phyloP scores from a whole-genome alignment of 2,329 filamentous ascomycete genomes.

The Pezizomycotina sp. region DNA sequence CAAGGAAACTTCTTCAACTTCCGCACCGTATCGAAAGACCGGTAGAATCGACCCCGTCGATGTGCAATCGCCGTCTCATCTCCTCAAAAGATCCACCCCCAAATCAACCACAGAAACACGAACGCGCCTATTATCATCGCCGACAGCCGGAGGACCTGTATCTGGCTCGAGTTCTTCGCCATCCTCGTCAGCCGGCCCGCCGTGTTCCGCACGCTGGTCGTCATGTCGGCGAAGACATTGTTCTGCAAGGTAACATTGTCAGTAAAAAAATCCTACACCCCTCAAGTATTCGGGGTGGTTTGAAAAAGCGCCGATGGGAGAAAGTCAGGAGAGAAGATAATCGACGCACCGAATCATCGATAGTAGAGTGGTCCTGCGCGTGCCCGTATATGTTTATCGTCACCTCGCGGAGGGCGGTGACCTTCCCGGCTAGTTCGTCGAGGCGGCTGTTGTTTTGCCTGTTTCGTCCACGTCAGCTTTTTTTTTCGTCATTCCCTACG shows the following conservation, averaged over 20 bases:
- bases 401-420: slow-evolving; percentile 77
- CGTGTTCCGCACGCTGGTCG: slow-evolving; percentile 65
- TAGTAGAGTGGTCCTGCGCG: slow-evolving; percentile 69
- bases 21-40: too few species aligned
- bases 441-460: slow-evolving; percentile 91
- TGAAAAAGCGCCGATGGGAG: slow-evolving; percentile 1
- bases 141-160: slow-evolving; percentile 77
- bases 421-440: slow-evolving; percentile 76
- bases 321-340: slow-evolving; percentile 1
- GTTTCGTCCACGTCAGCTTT: slow-evolving; percentile 14
- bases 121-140: slow-evolving; percentile 62
- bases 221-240: slow-evolving; percentile 83
- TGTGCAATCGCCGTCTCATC: too few species aligned
- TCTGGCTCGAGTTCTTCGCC: slow-evolving; percentile 77
- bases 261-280: background rate
- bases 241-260: slow-evolving; percentile 36
- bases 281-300: slow-evolving; percentile 1
- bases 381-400: slow-evolving; percentile 98
- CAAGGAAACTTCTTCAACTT: background rate
- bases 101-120: slow-evolving; percentile 58
- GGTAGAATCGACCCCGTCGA: too few species aligned
- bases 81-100: slow-evolving; percentile 44
- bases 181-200: slow-evolving; percentile 70
- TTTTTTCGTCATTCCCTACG: slow-evolving; percentile 4
- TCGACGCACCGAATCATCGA: slow-evolving; percentile 65